phyloP scores from a whole-genome alignment of 768 basidiomycete genomes.

The Trametes gibbosa region DNA sequence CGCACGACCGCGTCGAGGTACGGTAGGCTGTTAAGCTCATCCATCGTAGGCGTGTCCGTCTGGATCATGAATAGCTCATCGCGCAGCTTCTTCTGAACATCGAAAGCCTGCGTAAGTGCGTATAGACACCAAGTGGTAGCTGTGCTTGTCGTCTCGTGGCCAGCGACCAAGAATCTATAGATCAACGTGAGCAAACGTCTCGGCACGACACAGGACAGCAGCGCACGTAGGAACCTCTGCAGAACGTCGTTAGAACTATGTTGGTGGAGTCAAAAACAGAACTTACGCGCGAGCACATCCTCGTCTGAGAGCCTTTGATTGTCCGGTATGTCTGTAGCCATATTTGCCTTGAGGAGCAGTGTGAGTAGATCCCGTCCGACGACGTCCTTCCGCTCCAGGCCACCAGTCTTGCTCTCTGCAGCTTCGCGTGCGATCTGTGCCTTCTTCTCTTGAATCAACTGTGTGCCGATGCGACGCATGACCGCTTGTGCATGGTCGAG shows the following conservation, averaged over 20 bases:
- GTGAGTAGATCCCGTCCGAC: slow-evolving; percentile 55
- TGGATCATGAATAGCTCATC: slow-evolving; percentile 41
- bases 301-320: slow-evolving; percentile 57
- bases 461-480: slow-evolving; percentile 30
- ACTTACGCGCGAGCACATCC: slow-evolving; percentile 59
- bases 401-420: slow-evolving; percentile 16
- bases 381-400: slow-evolving; percentile 33
- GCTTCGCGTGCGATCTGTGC: slow-evolving; percentile 25
- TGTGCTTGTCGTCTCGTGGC: slow-evolving; percentile 42
- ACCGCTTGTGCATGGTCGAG: slow-evolving; percentile 16
- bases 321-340: slow-evolving; percentile 56
- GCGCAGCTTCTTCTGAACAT: slow-evolving; percentile 39
- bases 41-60: slow-evolving; percentile 57
- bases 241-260: background rate
- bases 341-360: slow-evolving; percentile 61
- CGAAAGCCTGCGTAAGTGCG: slow-evolving; percentile 38
- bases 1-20: slow-evolving; percentile 67
- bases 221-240: slow-evolving; percentile 21
- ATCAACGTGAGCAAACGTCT: background rate
- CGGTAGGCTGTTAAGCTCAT: slow-evolving; percentile 59
- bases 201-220: background rate
- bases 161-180: slow-evolving; percentile 29
- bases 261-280: background rate
- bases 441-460: slow-evolving; percentile 34
- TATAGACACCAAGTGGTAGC: slow-evolving; percentile 38